Percentiles rank a stretch among this genome's conserved stretches.
phyloP scores from a whole-genome alignment of 495 filamentous ascomycete species.

The Xylaria scruposa region DNA sequence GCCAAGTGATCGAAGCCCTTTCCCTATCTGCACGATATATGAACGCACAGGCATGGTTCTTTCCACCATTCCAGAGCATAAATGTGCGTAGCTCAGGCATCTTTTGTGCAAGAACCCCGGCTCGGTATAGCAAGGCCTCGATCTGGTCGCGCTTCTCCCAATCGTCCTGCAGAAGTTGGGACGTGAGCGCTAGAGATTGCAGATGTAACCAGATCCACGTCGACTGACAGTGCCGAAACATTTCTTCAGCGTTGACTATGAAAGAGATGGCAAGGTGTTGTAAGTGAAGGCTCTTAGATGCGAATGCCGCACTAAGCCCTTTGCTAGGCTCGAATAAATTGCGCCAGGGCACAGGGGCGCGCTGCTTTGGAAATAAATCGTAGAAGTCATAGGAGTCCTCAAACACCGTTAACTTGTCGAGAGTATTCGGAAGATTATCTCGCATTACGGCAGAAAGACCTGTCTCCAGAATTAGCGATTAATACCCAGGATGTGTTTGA shows the following conservation, averaged over 20 bases:
- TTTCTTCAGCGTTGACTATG: slow-evolving; percentile 28
- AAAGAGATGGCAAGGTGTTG: slow-evolving; percentile 30
- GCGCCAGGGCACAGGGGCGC: neutral
- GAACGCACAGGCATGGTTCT: slow-evolving; percentile 31
- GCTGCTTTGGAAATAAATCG: neutral
- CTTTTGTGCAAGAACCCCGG: slow-evolving; percentile 20
- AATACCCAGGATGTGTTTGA: neutral
- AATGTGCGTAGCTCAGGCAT: slow-evolving; percentile 34
- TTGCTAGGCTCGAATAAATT: neutral
- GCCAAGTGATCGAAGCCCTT: slow-evolving; percentile 30
- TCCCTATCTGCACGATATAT: slow-evolving; percentile 27
- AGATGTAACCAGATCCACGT: slow-evolving; percentile 27
- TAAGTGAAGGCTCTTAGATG: slow-evolving; percentile 26
- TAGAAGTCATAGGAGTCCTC: neutral
- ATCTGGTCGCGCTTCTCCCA: neutral
- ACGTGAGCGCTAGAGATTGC: slow-evolving; percentile 30
- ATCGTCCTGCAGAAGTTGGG: slow-evolving; percentile 19
- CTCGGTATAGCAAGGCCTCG: slow-evolving; percentile 4
- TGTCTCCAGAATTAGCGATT: neutral
- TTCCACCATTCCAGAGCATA: slow-evolving; percentile 33
- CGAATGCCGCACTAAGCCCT: slow-evolving; percentile 4
- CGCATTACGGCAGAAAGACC: neutral
- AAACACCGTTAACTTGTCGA: slow-evolving; percentile 3
- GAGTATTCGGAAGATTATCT: neutral
- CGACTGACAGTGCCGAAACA: slow-evolving; percentile 25